Percentiles rank a stretch among this genome's conserved stretches.
These are phyloP conservation scores for Lactarius tabidus DNA, from an alignment of 768 basidiomycete genomes.

Conservation along the genomic window DNA sequence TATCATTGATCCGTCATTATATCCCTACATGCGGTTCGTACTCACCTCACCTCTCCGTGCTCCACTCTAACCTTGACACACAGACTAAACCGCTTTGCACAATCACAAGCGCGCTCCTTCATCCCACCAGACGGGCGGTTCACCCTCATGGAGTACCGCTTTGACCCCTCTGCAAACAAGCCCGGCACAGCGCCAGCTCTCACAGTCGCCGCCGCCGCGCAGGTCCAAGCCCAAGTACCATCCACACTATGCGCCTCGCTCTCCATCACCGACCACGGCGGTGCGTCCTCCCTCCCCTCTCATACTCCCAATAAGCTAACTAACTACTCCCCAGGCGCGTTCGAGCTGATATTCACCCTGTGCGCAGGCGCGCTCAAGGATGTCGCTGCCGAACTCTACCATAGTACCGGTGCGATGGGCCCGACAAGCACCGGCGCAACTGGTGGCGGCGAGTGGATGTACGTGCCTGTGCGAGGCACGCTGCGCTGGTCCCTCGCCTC, in stretches of 20 bases:
- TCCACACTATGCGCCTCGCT: constrained; percentile 34
- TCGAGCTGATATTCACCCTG: constrained; percentile 41
- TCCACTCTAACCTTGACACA: not conserved
- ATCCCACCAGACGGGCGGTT: constrained; percentile 92
- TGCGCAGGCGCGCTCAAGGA: constrained; percentile 62
- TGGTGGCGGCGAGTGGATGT: constrained; percentile 69
- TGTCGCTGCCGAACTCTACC: constrained; percentile 62
- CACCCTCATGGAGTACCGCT: constrained; percentile 78
- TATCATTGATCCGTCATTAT: not conserved
- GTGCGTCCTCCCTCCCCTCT: constrained; percentile 30
- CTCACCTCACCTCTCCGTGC: too few species aligned
- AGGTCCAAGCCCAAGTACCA: constrained; percentile 31
- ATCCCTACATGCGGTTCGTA: constrained; percentile 78
- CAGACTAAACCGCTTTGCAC: constrained; percentile 77
- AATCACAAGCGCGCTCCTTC: constrained; percentile 79
- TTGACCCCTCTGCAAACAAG: constrained; percentile 38
- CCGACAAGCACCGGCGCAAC: constrained; percentile 69
- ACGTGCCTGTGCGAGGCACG: constrained; percentile 53
- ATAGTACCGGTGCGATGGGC: constrained; percentile 69
- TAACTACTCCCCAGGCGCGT: constrained; percentile 42
- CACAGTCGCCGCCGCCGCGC: constrained; percentile 23
- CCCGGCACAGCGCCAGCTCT: constrained; percentile 40
- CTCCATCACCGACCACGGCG: constrained; percentile 39
- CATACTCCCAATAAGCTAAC: constrained; percentile 18
- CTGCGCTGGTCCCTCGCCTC: constrained; percentile 60